phyloP scores from a whole-genome alignment of 352 stramenopile genomes.

The Globisporangium spinosum region DNA sequence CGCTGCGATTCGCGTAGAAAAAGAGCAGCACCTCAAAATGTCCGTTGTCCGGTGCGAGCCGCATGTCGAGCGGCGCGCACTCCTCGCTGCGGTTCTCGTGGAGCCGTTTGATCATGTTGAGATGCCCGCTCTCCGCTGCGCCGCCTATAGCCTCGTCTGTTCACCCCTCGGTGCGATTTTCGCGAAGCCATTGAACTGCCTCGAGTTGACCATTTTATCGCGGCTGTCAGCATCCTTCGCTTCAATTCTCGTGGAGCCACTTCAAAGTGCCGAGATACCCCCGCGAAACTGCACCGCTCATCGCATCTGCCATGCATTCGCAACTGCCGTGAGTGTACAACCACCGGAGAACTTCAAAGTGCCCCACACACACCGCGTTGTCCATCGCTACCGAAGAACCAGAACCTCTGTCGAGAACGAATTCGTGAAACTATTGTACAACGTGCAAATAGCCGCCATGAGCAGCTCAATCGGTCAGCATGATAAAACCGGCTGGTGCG shows the following conservation, averaged over 20 bases:
- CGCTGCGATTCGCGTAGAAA: neutral
- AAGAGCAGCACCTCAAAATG: neutral
- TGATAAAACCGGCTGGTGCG: too few relatives aligned
- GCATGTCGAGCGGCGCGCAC: neutral
- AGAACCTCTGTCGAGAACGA: neutral
- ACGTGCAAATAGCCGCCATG: neutral
- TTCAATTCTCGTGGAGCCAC: neutral
- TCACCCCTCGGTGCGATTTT: neutral
- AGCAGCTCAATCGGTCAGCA: neutral
- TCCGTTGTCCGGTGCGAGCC: too few relatives aligned
- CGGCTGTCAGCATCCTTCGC: neutral
- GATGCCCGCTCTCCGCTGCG: too few relatives aligned
- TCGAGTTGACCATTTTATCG: neutral
- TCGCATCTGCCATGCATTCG: neutral
- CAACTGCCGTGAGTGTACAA: neutral
- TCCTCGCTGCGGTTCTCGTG: neutral
- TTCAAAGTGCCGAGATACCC: neutral
- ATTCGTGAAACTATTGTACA: neutral
- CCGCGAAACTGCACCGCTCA: neutral
- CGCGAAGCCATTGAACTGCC: conserved; percentile 1
- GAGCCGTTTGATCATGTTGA: neutral
- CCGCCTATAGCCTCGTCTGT: neutral
- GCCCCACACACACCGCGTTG: too few relatives aligned
- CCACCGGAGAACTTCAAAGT: too few relatives aligned
- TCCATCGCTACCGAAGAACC: too few relatives aligned